phyloP scores from a whole-genome alignment of 2,329 filamentous ascomycete genomes.

The Cladosporium sp. region DNA sequence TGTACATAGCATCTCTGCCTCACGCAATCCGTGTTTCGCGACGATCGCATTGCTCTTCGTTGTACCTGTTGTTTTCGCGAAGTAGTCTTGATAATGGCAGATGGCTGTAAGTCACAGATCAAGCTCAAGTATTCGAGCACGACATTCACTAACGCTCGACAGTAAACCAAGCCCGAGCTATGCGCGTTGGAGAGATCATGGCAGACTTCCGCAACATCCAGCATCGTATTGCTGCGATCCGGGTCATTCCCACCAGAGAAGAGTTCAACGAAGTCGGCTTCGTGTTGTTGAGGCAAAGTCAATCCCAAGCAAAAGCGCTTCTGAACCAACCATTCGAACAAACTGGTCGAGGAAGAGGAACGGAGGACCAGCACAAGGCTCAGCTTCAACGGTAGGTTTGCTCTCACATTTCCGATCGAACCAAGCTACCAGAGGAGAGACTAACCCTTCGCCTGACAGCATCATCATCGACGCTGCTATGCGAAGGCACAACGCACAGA shows the following conservation, averaged over 20 bases:
- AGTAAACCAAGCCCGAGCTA: constrained; percentile 60
- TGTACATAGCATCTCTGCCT: background rate
- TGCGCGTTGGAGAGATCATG: constrained; percentile 58
- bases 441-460: constrained; percentile 31
- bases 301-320: constrained; percentile 49
- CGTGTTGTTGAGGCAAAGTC: constrained; percentile 50
- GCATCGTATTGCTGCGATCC: constrained; percentile 51
- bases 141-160: constrained; percentile 2
- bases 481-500: constrained; percentile 56
- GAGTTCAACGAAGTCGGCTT: constrained; percentile 56
- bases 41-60: background rate
- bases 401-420: background rate
- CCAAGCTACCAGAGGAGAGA: background rate
- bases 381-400: constrained; percentile 48
- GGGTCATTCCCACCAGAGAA: constrained; percentile 45
- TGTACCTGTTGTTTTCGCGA: too few relatives aligned
- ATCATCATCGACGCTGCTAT: constrained; percentile 56
- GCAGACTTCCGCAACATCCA: constrained; percentile 58
- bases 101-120: constrained; percentile 2
- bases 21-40: background rate
- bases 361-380: constrained; percentile 49
- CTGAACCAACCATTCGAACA: constrained; percentile 46
- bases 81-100: background rate
- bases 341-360: constrained; percentile 25
- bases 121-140: background rate